Evolutionary conservation across 148 eudicot genomes (phyloP), one percentile per base, ranked within the genome.

Genomic region (Arctostaphylos glauca): DNA sequence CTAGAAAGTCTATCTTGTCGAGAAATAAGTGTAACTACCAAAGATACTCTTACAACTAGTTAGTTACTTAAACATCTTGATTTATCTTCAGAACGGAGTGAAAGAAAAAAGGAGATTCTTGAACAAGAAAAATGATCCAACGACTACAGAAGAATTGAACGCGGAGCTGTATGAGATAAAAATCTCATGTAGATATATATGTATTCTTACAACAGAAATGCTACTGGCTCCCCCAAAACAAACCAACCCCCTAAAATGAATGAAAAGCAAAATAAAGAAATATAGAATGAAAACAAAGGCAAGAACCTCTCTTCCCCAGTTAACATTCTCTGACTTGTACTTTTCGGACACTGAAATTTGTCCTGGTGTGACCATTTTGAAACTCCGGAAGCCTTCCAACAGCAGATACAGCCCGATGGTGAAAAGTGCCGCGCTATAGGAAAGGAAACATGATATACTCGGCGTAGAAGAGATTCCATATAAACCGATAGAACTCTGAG

Each of bases 381-480:
- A n/a, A 23, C 78, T 5, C 50, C 15, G 10, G n/a, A 79, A 71
- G 73, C 77, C 77, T 68, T 84, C 58, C 67, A 10, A 74, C 78
- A 49, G 18, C 25, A 70, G 54, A 77, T 38, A 70, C 52, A 78
- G 48, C 80, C 66, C 47, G 77, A 3, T 71, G 49, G 38, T 19
- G 16, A 64, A 53, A 55, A 46, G 43, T 48, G 49, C 9, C 2
- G 21, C 49, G 1, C 86, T 81, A 96, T 66, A 96, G 83, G 81
- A 96, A 88, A 62, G 99, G 99, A 84, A 96, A 94, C 77, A 94
- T 86, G 71, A 91, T 79, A 55, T 96, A 96, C 93, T 96, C 99
- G 0, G 94, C 87, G 83, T 96, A 96, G 81, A 96, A 96, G 47
- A 94, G 91, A 86, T 96, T 94, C 99, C 99, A 96, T 66, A 96